Evolutionary conservation across 2,329 filamentous ascomycete species (phyloP).

Genomic region (Xylariaceae sp.): DNA sequence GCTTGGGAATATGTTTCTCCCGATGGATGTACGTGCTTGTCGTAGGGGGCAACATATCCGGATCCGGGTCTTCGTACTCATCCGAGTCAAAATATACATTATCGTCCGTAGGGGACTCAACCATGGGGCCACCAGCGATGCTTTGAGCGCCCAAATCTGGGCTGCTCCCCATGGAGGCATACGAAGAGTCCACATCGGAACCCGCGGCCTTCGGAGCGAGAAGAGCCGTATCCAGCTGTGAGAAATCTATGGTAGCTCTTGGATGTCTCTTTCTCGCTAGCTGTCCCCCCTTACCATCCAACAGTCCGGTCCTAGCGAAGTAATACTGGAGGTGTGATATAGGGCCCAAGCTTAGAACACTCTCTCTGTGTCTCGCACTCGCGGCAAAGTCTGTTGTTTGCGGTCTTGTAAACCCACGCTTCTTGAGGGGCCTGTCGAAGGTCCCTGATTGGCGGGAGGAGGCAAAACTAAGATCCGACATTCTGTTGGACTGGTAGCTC

Average conservation of each 20-base stretch:
- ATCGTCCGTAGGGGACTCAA: slow-evolving; percentile 52
- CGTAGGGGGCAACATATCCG: slow-evolving; percentile 90
- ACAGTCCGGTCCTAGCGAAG: slow-evolving; percentile 88
- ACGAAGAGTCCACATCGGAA: slow-evolving; percentile 61
- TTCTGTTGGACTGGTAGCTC: slow-evolving; percentile 50
- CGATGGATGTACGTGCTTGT: slow-evolving; percentile 93
- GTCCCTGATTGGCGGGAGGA: slow-evolving; percentile 52
- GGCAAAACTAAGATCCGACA: slow-evolving; percentile 46
- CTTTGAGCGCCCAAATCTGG: slow-evolving; percentile 53
- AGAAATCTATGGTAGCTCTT: slow-evolving; percentile 60
- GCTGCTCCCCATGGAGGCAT: slow-evolving; percentile 62
- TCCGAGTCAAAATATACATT: slow-evolving; percentile 55
- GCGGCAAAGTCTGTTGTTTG: slow-evolving; percentile 87
- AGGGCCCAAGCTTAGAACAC: slow-evolving; percentile 92
- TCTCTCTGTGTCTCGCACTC: slow-evolving; percentile 87
- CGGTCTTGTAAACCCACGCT: slow-evolving; percentile 85
- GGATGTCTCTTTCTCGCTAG: slow-evolving; percentile 72
- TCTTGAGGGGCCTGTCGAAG: slow-evolving; percentile 47
- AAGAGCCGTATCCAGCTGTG: slow-evolving; percentile 52
- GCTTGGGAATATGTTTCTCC: slow-evolving; percentile 78
- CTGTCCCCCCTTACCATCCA: slow-evolving; percentile 92
- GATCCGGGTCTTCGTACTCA: slow-evolving; percentile 67
- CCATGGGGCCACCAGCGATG: slow-evolving; percentile 42
- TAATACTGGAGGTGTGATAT: slow-evolving; percentile 98
- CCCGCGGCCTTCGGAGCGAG: slow-evolving; percentile 44